Evolutionary conservation across 805 yeast genomes (phyloP).

Genomic region (Suhomyces canberraensis): DNA sequence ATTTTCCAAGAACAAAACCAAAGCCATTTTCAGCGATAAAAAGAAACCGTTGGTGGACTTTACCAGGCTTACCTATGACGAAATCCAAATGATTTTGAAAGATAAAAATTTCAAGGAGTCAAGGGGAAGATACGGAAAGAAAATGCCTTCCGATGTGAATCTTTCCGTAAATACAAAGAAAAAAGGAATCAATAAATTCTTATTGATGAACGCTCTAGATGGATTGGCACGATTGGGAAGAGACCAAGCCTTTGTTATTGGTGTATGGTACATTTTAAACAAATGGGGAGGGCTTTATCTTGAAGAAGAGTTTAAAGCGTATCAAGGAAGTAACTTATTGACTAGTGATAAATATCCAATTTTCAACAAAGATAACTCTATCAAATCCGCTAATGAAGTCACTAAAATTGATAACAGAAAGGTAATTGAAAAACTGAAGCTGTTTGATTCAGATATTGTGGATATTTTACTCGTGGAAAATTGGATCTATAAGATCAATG

Average conservation of each 20-base stretch:
- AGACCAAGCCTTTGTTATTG: conserved; percentile 24
- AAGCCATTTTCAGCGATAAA: conserved; percentile 23
- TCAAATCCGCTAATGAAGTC: too few species aligned
- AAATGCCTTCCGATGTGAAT: conserved; percentile 8
- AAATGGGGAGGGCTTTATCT: conserved; percentile 33
- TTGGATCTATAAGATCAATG: conserved; percentile 32
- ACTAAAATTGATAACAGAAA: background rate
- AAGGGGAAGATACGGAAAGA: conserved; percentile 19
- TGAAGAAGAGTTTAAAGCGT: conserved; percentile 4
- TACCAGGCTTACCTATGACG: conserved; percentile 21
- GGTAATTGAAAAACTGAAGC: background rate
- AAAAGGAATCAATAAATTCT: conserved; percentile 28
- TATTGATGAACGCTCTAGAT: conserved; percentile 29
- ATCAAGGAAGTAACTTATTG: background rate
- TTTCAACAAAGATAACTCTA: background rate
- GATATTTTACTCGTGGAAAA: conserved; percentile 33
- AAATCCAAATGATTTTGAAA: conserved; percentile 12
- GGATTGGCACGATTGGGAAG: conserved; percentile 29
- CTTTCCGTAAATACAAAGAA: conserved; percentile 7
- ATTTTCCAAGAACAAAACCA: conserved; percentile 20
- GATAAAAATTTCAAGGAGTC: conserved; percentile 16
- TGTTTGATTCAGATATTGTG: conserved; percentile 9
- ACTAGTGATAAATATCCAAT: conserved; percentile 1
- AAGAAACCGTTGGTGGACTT: conserved; percentile 31
- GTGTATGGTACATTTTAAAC: conserved; percentile 31